Evolutionary conservation across 371 early-diverging fungal genomes (phyloP), one percentile per base, ranked within the genome.

Genomic region (Haplosporangium sp.): DNA sequence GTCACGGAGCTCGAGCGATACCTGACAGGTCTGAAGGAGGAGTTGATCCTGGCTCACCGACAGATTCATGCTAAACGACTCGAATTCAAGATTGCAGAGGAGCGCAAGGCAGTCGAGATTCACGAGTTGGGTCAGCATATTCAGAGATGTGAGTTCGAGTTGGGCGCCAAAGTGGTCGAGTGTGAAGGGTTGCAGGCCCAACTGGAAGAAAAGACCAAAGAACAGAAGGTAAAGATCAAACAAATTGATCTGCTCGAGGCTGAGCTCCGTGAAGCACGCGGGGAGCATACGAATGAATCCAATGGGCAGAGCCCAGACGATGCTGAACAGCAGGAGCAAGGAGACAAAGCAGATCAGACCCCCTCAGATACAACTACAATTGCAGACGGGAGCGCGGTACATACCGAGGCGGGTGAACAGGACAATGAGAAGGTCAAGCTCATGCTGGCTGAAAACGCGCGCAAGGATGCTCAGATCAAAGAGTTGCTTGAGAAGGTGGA

Each of bases 1-100:
- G 50, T 79, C 40, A 20, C 52, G 0, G 80, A 79, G n/a, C 23
- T 79, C 56, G 80, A 79, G n/a, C 69, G 80, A 14, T 73, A 79
- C 55, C 36, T 79, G 55, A 69, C 66, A 5, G 80, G 80, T 1
- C 12, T 79, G 43, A 79, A 79, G 47, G 80, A 73, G 16, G 80
- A 69, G n/a, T 36, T 79, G 43, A 69, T 79, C 21, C 20, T 72
- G 46, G 72, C 67, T 14, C 48, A 67, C 38, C 73, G 65, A 6
- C 72, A 79, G 55, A 23, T 71, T 29, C 69, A 73, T 59, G 61
- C 65, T 9, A 55, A 61, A 8, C 23, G 46, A n/a, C 36, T 43
- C 1, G 66, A 73, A 18, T 40, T 69, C 62, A 79, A 69, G 66
- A 53, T 20, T 7, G 40, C 29, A 20, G 57, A 62, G 9, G 80